A percentile compares a stretch with the other conserved stretches of the same genome.
phyloP scores from a whole-genome alignment of 805 yeast species.

The Sugiyamaella qingdaonensis region DNA sequence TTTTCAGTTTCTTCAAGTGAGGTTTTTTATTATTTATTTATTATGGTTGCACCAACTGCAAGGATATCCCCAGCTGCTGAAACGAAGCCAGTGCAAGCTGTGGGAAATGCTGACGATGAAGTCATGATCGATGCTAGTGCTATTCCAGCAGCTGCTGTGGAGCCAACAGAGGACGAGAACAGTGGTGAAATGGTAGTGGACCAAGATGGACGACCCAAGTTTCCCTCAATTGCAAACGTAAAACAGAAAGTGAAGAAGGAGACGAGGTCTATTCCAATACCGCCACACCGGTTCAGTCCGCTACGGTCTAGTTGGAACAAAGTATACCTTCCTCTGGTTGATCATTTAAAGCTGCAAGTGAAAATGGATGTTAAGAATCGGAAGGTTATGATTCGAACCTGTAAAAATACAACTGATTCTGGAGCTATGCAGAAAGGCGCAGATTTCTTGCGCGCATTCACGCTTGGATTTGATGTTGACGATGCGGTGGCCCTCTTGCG shows the following conservation, averaged over 20 bases:
- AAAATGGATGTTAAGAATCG: slow-evolving; percentile 85
- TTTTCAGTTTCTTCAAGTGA: background rate
- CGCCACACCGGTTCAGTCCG: slow-evolving; percentile 97
- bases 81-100: background rate
- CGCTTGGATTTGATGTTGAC: slow-evolving; percentile 93
- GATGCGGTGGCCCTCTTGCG: slow-evolving; percentile 94
- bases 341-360: slow-evolving; percentile 89
- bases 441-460: slow-evolving; percentile 91
- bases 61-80: slow-evolving; percentile 15
- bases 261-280: slow-evolving; percentile 84
- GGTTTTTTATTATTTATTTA: background rate
- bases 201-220: slow-evolving; percentile 84
- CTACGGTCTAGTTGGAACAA: slow-evolving; percentile 87
- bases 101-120: slow-evolving; percentile 14
- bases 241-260: slow-evolving; percentile 71
- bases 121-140: slow-evolving; percentile 39
- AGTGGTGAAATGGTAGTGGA: slow-evolving; percentile 51
- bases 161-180: slow-evolving; percentile 24
- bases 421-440: slow-evolving; percentile 98
- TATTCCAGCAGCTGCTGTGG: slow-evolving; percentile 8
- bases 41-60: slow-evolving; percentile 38
- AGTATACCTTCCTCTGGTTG: slow-evolving; percentile 92
- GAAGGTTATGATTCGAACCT: slow-evolving; percentile 75
- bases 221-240: slow-evolving; percentile 65
- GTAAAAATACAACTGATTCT: slow-evolving; percentile 77